A percentile compares a stretch with the other conserved stretches of the same genome.
Evolutionary conservation across 139 green algal species (phyloP).

Genomic region (Zygnema circumcarinatum): DNA sequence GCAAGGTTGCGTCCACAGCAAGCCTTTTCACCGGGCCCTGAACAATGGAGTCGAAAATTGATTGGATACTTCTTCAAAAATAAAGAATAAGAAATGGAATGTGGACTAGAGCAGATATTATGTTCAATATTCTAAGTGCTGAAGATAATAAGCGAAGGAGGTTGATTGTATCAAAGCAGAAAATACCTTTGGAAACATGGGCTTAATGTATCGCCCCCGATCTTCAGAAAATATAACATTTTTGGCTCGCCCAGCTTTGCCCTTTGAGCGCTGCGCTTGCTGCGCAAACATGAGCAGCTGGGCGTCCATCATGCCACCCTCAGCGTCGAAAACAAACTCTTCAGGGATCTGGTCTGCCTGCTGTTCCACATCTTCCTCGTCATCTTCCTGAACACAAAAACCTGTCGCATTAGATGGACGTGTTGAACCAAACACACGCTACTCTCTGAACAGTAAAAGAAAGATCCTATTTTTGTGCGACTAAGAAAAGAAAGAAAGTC

Average conservation of each 20-base stretch:
- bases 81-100: conserved; percentile 2
- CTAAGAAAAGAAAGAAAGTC: not conserved
- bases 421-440: not conserved
- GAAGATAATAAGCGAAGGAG: too few species aligned
- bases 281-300: conserved; percentile 91
- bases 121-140: too few species aligned
- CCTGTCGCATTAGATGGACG: too few species aligned
- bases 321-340: conserved; percentile 98
- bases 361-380: conserved; percentile 70
- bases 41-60: not conserved
- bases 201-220: conserved; percentile 93
- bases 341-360: conserved; percentile 88
- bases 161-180: too few species aligned
- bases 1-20: conserved; percentile 96
- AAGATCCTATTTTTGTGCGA: too few species aligned
- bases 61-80: not conserved
- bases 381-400: conserved; percentile 62
- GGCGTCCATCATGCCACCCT: conserved; percentile 93
- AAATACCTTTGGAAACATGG: conserved; percentile 94
- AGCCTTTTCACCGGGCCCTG: conserved; percentile 83
- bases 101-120: not conserved
- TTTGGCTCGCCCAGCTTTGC: conserved; percentile 89
- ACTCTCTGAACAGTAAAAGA: not conserved
- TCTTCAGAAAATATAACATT: conserved; percentile 93
- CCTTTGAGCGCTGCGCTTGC: conserved; percentile 87